phyloP scores from a whole-genome alignment of 352 stramenopile species.

The Globisporangium polare region DNA sequence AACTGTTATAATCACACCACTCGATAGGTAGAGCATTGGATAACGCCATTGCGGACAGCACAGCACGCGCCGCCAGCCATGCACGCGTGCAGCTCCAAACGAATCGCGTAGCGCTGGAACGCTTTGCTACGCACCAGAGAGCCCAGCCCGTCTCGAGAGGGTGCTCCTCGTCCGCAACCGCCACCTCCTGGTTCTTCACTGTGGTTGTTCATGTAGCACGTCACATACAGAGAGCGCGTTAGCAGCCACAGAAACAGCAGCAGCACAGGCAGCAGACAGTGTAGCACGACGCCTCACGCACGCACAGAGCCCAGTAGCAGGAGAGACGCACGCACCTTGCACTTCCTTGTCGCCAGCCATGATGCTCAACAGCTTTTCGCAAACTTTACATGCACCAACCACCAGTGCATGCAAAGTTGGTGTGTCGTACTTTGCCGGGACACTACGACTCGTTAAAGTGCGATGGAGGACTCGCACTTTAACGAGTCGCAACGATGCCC shows the following conservation, averaged over 20 bases:
- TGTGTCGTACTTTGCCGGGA: too few relatives aligned
- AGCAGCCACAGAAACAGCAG: background rate
- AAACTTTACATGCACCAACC: slow-evolving; percentile 12
- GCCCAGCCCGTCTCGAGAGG: slow-evolving; percentile 86
- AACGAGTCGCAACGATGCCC: too few relatives aligned
- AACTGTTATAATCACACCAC: background rate
- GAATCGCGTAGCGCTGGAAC: background rate
- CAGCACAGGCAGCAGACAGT: background rate
- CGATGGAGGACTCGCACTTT: too few relatives aligned
- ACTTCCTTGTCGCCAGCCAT: slow-evolving; percentile 13
- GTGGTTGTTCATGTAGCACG: background rate
- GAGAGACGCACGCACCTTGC: slow-evolving; percentile 10
- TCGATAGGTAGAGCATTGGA: background rate
- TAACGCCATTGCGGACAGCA: too few relatives aligned
- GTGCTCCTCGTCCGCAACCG: slow-evolving; percentile 64
- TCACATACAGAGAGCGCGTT: background rate
- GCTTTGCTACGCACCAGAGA: slow-evolving; percentile 58
- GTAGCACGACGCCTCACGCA: too few relatives aligned
- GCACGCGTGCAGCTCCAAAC: background rate
- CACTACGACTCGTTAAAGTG: too few relatives aligned
- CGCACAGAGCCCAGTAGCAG: background rate
- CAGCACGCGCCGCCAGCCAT: background rate
- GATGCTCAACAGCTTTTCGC: slow-evolving; percentile 18
- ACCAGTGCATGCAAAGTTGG: too few relatives aligned
- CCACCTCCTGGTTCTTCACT: slow-evolving; percentile 17